Percentiles rank a stretch among this genome's conserved stretches.
phyloP scores from a whole-genome alignment of 306 rosid genomes.

The Carpinus fangiana region DNA sequence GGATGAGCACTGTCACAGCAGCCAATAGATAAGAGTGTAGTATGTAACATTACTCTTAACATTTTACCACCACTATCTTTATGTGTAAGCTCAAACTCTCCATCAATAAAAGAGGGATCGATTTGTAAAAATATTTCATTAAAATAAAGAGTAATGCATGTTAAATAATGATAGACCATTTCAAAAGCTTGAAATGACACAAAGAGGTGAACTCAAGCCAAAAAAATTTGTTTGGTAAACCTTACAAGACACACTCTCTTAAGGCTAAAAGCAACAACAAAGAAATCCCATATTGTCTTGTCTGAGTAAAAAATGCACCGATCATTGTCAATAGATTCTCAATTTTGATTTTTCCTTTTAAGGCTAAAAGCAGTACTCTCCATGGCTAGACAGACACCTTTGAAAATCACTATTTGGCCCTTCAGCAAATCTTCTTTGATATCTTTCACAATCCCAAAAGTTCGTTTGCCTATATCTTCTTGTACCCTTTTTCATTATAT shows the following conservation, averaged over 20 bases:
- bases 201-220: too few species aligned
- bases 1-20: too few species aligned
- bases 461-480: background rate
- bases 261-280: background rate
- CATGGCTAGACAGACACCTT: constrained; percentile 8
- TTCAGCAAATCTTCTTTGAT: constrained; percentile 43
- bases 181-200: too few species aligned
- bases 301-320: background rate
- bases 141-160: too few species aligned
- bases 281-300: background rate
- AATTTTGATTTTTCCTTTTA: constrained; percentile 35
- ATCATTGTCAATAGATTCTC: constrained; percentile 32
- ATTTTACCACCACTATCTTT: too few species aligned
- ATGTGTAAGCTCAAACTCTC: too few species aligned
- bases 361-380: constrained; percentile 32
- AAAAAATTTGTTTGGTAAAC: background rate
- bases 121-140: too few species aligned
- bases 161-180: too few species aligned
- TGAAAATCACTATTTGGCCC: constrained; percentile 24
- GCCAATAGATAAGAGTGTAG: too few species aligned
- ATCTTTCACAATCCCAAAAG: constrained; percentile 27
- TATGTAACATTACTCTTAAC: too few species aligned
- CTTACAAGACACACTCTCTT: background rate
- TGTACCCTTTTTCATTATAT: background rate
- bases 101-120: too few species aligned